A percentile compares a stretch with the other conserved stretches of the same genome.
Conservation (phyloP, 2,329 filamentous ascomycete species). For the Aspergillus versicolor region DNA sequence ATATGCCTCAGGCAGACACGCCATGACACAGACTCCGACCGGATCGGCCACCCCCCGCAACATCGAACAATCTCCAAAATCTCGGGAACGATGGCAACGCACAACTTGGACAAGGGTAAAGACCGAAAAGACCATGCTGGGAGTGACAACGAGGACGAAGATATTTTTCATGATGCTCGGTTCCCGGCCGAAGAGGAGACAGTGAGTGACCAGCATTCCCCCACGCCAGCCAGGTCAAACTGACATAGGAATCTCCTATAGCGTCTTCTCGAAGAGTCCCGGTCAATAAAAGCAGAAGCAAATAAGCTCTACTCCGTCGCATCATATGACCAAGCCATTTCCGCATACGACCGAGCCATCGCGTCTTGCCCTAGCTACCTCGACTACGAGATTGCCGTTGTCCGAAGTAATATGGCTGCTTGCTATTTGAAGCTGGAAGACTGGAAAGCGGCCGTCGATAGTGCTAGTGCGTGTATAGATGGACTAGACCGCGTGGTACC, state of each 20-base stretch:
- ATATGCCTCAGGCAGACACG: background rate
- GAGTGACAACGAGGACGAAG: conserved; percentile 38
- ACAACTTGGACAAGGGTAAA: background rate
- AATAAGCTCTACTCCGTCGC: conserved; percentile 75
- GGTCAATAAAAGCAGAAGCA: conserved; percentile 69
- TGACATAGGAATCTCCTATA: conserved; percentile 32
- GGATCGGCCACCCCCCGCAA: background rate
- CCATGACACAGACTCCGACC: background rate
- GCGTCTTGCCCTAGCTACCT: conserved; percentile 78
- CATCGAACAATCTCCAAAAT: background rate
- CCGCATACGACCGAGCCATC: conserved; percentile 78
- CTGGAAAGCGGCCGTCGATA: conserved; percentile 78
- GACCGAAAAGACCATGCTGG: conserved; percentile 12
- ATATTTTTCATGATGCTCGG: conserved; percentile 43
- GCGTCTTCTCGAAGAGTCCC: conserved; percentile 70
- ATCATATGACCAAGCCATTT: conserved; percentile 74
- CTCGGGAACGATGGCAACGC: conserved; percentile 18
- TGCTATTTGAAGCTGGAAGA: conserved; percentile 81
- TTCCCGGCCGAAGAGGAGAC: conserved; percentile 50
- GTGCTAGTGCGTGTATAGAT: conserved; percentile 71
- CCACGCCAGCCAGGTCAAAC: background rate
- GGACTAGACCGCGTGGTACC: conserved; percentile 64
- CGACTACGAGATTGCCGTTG: conserved; percentile 81
- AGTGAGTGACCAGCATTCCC: conserved; percentile 29
- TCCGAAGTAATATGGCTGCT: conserved; percentile 85